phyloP scores from a whole-genome alignment of 2,329 filamentous ascomycete species.

The Penicillium verrucosum region DNA sequence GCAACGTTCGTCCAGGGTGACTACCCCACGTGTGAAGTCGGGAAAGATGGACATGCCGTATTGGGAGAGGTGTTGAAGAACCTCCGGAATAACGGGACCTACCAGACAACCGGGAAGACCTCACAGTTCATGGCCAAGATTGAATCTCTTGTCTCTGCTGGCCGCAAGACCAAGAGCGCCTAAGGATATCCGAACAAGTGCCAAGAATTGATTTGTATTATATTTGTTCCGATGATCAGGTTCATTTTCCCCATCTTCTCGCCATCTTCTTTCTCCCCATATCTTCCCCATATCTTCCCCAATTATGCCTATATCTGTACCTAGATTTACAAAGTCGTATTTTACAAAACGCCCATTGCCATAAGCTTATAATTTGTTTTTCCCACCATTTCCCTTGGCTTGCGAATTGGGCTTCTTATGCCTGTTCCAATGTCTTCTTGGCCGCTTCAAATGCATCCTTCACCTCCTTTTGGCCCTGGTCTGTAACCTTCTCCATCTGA shows the following conservation, averaged over 20 bases:
- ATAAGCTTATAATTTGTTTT: not conserved
- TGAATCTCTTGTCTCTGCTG: conserved; percentile 37
- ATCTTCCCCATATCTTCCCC: not conserved
- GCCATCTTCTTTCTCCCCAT: too few species aligned
- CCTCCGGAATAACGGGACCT: conserved; percentile 43
- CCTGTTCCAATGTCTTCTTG: conserved; percentile 39
- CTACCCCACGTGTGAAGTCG: conserved; percentile 26
- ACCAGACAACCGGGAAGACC: conserved; percentile 36
- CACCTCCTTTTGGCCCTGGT: conserved; percentile 47
- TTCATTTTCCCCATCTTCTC: not conserved
- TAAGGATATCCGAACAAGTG: conserved; percentile 8
- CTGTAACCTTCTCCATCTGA: conserved; percentile 48
- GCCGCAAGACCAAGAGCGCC: conserved; percentile 27
- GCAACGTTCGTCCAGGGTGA: conserved; percentile 33
- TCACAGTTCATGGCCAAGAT: conserved; percentile 39
- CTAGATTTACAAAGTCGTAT: conserved; percentile 15
- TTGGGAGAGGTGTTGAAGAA: conserved; percentile 35
- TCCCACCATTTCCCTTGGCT: not conserved
- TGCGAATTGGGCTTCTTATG: conserved; percentile 13
- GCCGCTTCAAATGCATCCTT: conserved; percentile 46
- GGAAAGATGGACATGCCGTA: conserved; percentile 25
- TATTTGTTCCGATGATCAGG: conserved; percentile 10
- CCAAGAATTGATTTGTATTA: conserved; percentile 19
- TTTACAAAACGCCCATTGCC: conserved; percentile 1
- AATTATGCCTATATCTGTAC: conserved; percentile 6